phyloP scores from a whole-genome alignment of 108 stramenopile genomes.

The Mediolabrus comicus region DNA sequence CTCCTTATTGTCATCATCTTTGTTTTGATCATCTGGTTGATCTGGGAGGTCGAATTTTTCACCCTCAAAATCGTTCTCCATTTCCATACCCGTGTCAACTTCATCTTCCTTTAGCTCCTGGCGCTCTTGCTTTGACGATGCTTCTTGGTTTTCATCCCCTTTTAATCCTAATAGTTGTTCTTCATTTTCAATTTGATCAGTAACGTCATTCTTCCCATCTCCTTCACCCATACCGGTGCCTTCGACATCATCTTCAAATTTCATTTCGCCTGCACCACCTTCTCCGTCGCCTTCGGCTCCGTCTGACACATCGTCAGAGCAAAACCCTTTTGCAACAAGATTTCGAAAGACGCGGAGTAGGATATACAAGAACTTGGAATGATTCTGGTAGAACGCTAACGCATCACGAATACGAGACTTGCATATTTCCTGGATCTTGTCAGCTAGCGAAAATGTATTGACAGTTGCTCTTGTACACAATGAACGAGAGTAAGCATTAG shows the following conservation, averaged over 20 bases:
- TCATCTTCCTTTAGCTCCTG: slow-evolving; percentile 91
- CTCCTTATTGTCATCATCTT: slow-evolving; percentile 61
- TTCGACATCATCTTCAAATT: slow-evolving; percentile 94
- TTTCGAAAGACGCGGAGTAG: slow-evolving; percentile 86
- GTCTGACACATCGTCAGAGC: slow-evolving; percentile 85
- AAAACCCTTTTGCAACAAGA: slow-evolving; percentile 91
- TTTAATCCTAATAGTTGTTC: slow-evolving; percentile 96
- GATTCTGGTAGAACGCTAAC: slow-evolving; percentile 52
- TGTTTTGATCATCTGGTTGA: slow-evolving; percentile 65
- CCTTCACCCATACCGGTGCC: slow-evolving; percentile 99
- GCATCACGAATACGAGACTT: slow-evolving; percentile 40
- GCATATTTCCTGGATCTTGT: slow-evolving; percentile 32
- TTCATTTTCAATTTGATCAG: slow-evolving; percentile 96
- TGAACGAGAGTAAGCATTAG: slow-evolving; percentile 32
- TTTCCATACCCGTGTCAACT: slow-evolving; percentile 97
- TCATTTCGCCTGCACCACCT: slow-evolving; percentile 72
- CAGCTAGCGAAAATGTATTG: slow-evolving; percentile 51
- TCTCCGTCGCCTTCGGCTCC: slow-evolving; percentile 70
- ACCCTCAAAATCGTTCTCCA: slow-evolving; percentile 97
- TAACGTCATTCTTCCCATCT: slow-evolving; percentile 95
- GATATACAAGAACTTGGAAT: slow-evolving; percentile 86
- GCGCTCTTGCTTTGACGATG: slow-evolving; percentile 47
- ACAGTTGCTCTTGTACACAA: slow-evolving; percentile 38
- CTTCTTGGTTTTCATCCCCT: slow-evolving; percentile 67
- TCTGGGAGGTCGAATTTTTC: slow-evolving; percentile 93